phyloP scores from a whole-genome alignment of 2,329 filamentous ascomycete genomes.

The Calonectria pauciramosa region DNA sequence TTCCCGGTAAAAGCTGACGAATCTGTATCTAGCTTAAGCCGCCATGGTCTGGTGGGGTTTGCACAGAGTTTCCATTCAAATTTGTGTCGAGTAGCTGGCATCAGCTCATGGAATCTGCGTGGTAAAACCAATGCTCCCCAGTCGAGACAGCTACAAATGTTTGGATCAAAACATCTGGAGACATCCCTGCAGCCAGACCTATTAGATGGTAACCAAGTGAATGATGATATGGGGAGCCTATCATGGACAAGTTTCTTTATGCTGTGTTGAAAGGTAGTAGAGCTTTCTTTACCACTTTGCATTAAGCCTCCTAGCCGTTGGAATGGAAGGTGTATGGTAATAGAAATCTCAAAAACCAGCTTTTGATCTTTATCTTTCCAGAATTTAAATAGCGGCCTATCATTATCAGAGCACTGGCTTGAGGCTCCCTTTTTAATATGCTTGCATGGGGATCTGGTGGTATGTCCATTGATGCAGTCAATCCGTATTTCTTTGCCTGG shows the following conservation, averaged over 20 bases:
- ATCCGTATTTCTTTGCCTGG: not conserved
- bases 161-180: slow-evolving; percentile 10
- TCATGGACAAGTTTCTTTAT: not conserved
- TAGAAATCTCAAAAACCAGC: not conserved
- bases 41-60: slow-evolving; percentile 3
- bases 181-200: slow-evolving; percentile 13
- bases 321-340: slow-evolving; percentile 16
- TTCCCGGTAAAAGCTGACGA: not conserved
- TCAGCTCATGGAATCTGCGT: not conserved
- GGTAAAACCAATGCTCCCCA: not conserved
- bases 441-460: not conserved
- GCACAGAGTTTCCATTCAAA: slow-evolving; percentile 19
- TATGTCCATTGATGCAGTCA: not conserved
- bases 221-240: not conserved
- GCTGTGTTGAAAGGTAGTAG: not conserved
- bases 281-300: not conserved
- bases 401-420: not conserved
- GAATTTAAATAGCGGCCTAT: slow-evolving; percentile 10
- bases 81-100: too few relatives aligned
- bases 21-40: not conserved
- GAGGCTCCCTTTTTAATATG: not conserved
- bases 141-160: slow-evolving; percentile 22
- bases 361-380: not conserved
- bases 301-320: not conserved
- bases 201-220: not conserved